Base-by-base conservation (phyloP, 345 rosid genomes). In the Ceriops decandra region DNA sequence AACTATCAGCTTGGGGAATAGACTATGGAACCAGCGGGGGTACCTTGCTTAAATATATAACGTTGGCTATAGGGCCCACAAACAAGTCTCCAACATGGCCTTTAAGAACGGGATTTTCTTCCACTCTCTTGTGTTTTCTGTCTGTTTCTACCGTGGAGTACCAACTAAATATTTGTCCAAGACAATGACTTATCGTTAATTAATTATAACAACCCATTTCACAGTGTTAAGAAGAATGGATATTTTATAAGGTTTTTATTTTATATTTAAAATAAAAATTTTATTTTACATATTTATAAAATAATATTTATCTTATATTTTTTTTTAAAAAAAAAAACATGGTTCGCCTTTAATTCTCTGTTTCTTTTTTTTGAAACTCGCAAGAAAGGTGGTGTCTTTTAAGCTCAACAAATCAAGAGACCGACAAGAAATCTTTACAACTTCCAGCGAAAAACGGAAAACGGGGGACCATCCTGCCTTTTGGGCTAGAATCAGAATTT, bases 111-210 rank as follows among this genome's bases (percentile, higher is more conserved):
- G 52, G 30, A 33, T 66, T 60, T 51, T 66, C 57, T 21, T 36
- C 67, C 71, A 72, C 66, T 72, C 15, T 66, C 67, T 72, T 60
- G 21, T 72, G 71, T 72, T 60, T 72, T 60, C 35, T 57, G 17
- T 13, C 52, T 60, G 61, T 36, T 52, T 36, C 70, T 28, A 66
- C 17, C 33, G 31, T 49, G 10, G 5, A 52, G 35, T 24, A 35
- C 30, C 30, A 13, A 24, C 27, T 30, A 9, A 16, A 21, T 11
- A n/a, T 56, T 70, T 63, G 54, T 63, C 68, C 5, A 1, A 26
- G 22, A 28, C 35, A 54, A 33, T 70, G 47, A 38, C 54, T 38
- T 28, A 36, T 63, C 68, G 62, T 62, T 62, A 53, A 62, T 70
- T 70, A 33, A 69, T 61, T 61, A 51, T 24, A 5, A 22, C 52